These are phyloP conservation scores for Marasmius sp. DNA, from an alignment of 1,284 basidiomycete species.

Conservation along the genomic window DNA sequence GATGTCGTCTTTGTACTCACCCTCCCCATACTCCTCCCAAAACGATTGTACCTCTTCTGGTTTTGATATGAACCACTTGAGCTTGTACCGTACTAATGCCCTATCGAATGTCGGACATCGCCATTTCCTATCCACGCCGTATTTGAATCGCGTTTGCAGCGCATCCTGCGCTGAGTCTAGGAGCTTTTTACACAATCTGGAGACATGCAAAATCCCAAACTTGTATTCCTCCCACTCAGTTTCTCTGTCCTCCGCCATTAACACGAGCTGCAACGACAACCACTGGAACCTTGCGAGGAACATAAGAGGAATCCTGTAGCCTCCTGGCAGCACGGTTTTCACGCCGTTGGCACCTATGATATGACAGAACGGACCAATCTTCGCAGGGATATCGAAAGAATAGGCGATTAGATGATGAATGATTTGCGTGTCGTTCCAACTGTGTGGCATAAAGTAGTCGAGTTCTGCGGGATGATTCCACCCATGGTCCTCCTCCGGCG, in stretches of 20 bases:
- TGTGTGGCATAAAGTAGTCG: conserved; percentile 29
- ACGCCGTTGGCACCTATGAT: conserved; percentile 19
- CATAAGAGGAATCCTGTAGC: conserved; percentile 40
- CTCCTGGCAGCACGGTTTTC: conserved; percentile 28
- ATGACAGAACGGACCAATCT: conserved; percentile 17
- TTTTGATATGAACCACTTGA: conserved; percentile 38
- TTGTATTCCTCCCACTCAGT: conserved; percentile 39
- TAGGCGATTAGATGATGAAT: conserved; percentile 32
- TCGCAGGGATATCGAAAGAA: conserved; percentile 32
- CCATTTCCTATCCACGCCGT: conserved; percentile 31
- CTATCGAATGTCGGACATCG: conserved; percentile 40
- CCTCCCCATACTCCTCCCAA: conserved; percentile 37
- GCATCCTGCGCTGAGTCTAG: conserved; percentile 30
- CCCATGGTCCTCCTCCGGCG: neutral
- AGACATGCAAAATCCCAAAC: conserved; percentile 41
- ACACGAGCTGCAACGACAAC: conserved; percentile 35
- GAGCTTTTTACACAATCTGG: conserved; percentile 32
- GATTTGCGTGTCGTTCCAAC: conserved; percentile 30
- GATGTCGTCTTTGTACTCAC: conserved; percentile 40
- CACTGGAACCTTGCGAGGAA: conserved; percentile 42
- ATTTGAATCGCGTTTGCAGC: conserved; percentile 2
- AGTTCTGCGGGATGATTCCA: conserved; percentile 39
- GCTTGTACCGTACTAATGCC: conserved; percentile 37
- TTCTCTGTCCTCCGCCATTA: conserved; percentile 28
- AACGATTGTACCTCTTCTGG: conserved; percentile 38